Evolutionary conservation across 805 yeast genomes (phyloP), one percentile per base, ranked within the genome.

Genomic region (Suhomyces faveliae): DNA sequence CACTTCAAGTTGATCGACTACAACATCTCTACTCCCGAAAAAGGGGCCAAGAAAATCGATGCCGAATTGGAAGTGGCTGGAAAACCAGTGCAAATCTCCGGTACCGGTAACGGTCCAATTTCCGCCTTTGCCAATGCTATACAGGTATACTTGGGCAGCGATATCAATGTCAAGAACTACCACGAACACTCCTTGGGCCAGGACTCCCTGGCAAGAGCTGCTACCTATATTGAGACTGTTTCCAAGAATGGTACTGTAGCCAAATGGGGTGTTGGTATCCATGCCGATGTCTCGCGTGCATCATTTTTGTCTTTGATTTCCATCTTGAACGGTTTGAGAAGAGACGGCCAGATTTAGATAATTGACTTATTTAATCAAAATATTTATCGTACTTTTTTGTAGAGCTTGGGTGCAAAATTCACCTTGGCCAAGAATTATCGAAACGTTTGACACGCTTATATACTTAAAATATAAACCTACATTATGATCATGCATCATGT

Each of bases 251-350:
- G 70, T 60, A 43, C 60, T 47, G 57, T 67, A 42, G 60, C 68
- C 50, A 66, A 66, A 58, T 91, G 97, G 96, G 97, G 97, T 70
- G 91, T 91, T 50, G 97, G 96, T 61, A 82, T 89, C 52, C 85
- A 89, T 63, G 92, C 84, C 68, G 96, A 91, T 69, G 94, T 88
- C 46, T 85, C 96, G 21, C 85, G 84, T 61, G 94, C 97, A 42
- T 84, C 96, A 5, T 79, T 88, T 59, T 77, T 79, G 57, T 80
- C 92, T 12, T 75, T 86, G 52, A 61, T 84, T 38, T 81, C 91
- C 15, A 76, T 85, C 48, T 72, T 86, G 44, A 87, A 87, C 59
- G 69, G 70, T 42, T 64, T 79, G 50, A 56, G 55, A 29, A 54
- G 50, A 22, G 41, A 46, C 25, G 48, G 46, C 33, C 37, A 48